Base-by-base conservation (phyloP, 2,329 filamentous ascomycete genomes). In the Orbilia ellipsospora region DNA sequence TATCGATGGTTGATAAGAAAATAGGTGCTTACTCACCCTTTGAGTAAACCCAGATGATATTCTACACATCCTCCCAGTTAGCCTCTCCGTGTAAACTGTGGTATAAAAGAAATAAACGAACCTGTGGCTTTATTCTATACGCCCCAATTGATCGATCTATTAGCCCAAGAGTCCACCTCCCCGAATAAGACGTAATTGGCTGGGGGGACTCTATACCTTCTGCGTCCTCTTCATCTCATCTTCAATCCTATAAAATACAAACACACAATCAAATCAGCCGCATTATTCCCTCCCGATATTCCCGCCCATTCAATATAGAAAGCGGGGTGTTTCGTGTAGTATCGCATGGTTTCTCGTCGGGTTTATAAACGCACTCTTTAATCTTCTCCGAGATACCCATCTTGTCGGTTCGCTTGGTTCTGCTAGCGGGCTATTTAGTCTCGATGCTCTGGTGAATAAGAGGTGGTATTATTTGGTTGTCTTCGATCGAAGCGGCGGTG, bases 321-420 rank as follows among this genome's bases (percentile, higher is more conserved):
- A 36, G 1, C 31, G 31, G 31, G 5, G 31, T 6, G 31, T 1
- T 36, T 36, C 10, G 5, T 36, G 10, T 36, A 2, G 31, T 2
- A 36, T 36, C 31, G 31, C 8, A 36, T 36, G 1, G 31, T 36
- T 4, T 31, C 3, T 3, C 7, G 28, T 31, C 7, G 28, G 28
- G 3, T 4, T 4, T 31, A 31, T 31, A 31, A 31, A 6, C 31
- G 5, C 84, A 97, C 94, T 98, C 95, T 87, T 99, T 99, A 86
- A 99, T 99, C 88, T 97, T 98, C 67, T 99, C 96, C 79, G 95
- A 98, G 79, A 99, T 99, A 86, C 98, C 95, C 95, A 99, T 99
- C 81, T 85, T 87, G 83, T 67, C 78, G 28, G 7, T 50, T 31
- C 48, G 28, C n/a, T 42, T 20, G 31, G 6, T 36, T 10, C 23